Evolutionary conservation across 106 monocot genomes (phyloP), one percentile per base, ranked within the genome.

Genomic region (Dendrobium chrysotoxum): DNA sequence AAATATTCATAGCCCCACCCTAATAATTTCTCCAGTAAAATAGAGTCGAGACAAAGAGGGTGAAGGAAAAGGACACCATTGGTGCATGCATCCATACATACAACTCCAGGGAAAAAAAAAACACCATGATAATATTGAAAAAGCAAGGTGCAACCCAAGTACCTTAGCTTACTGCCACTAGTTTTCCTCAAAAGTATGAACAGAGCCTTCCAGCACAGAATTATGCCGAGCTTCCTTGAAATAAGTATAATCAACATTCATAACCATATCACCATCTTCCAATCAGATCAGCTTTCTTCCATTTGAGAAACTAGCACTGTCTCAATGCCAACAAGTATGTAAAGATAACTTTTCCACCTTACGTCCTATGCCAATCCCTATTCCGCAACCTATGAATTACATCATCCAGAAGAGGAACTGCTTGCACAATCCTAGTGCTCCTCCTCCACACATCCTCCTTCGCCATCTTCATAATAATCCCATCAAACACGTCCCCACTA

Each of bases 391-490:
- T 86, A 46, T 25, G 53, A 21, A 77, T 72, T 10, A 81, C 38
- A 40, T 83, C 83, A 78, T 83, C 86, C 21, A 84, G 38, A 53
- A 54, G 44, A 73, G 26, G 39, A 53, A 46, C 75, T 7, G 40
- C 28, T 26, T 79, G 53, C 61, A 84, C 79, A 18, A 79, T 75
- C 55, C 55, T 84, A 1, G 78, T 79, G n/a, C 67, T 54, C 38
- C 70, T 81, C n/a, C 64, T 77, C 84, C 75, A 75, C 41, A 75
- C 84, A 4, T 84, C 86, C 55, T 72, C 82, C 0, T 71, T 68
- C 73, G 53, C 79, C 40, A 80, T 53, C 79, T 77, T 83, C 65
- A 50, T 13, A 23, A 89, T n/a, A 38, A 74, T 68, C 47, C 70
- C 79, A 31, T 35, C 79, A 28, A 87, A 45, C 46, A 50, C 80